Base-by-base conservation (phyloP, 2,329 filamentous ascomycete species). In the Verticillium albo-atrum region DNA sequence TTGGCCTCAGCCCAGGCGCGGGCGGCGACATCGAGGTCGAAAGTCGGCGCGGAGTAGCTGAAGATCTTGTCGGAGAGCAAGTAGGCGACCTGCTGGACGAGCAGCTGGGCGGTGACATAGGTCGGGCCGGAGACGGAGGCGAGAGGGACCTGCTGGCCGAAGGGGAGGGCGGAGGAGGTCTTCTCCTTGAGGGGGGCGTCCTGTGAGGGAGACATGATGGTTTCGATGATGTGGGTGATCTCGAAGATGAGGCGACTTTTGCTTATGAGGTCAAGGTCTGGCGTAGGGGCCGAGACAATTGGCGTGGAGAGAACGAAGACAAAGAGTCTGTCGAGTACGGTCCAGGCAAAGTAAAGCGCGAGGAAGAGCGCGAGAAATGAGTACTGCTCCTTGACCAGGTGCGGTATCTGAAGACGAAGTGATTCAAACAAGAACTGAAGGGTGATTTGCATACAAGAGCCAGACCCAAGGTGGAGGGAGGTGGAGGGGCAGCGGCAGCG, bases 31-130 rank as follows among this genome's bases (percentile, higher is more conserved):
- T 98, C 94, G 64, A 99, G 84, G 72, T 96, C 91, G 70, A 97
- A 98, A 15, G 91, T 90, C 70, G 96, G 91, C 28, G 93, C 92
- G 3, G 94, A 98, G 81, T 96, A 98, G 59, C 93, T 90, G 79
- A 97, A 99, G 77, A 98, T 88, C 82, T 96, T 97, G 81, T 98
- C 93, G 59, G 94, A 98, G 62, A 99, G 83, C 64, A 91, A 86
- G 78, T 97, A 99, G 62, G 94, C 92, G 65, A 98, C 89, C 77
- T 99, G 95, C 79, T 99, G 95, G 65, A 98, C 89, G 59, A 99
- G 85, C 25, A 92, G 87, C 78, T 99, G 95, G 30, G 92, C 91
- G 47, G 94, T 98, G 62, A 94, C 84, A 77, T 99, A 99, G 59
- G 91, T 95, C 66, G 94, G 91, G 17, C 94, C 95, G 62, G 84